These are phyloP conservation scores for Gnomoniopsis smithogilvyi DNA, from an alignment of 2,329 filamentous ascomycete species.

Conservation along the genomic window DNA sequence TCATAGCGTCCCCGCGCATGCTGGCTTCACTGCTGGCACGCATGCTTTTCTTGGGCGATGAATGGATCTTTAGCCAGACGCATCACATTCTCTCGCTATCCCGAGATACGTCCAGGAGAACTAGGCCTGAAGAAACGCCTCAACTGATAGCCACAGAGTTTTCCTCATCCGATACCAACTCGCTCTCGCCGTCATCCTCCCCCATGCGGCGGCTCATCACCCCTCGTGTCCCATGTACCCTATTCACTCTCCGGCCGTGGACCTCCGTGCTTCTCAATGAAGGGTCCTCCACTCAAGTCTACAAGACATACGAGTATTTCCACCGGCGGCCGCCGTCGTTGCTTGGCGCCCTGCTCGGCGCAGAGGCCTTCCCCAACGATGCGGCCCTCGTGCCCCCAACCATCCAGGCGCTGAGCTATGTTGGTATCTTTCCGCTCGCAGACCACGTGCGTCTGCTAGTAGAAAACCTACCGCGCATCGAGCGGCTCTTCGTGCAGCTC, in stretches of 20 bases:
- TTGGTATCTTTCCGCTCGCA: conserved; percentile 65
- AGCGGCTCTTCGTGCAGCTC: conserved; percentile 52
- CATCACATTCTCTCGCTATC: conserved; percentile 58
- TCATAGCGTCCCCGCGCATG: conserved; percentile 60
- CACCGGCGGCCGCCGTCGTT: conserved; percentile 61
- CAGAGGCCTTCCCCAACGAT: conserved; percentile 35
- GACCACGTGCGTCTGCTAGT: conserved; percentile 55
- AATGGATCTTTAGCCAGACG: conserved; percentile 61
- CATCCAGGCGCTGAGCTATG: conserved; percentile 53
- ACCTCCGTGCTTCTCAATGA: conserved; percentile 67
- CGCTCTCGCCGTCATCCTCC: not conserved
- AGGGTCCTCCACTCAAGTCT: conserved; percentile 69
- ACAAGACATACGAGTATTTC: conserved; percentile 70
- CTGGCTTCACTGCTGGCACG: conserved; percentile 60
- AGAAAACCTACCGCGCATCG: conserved; percentile 45
- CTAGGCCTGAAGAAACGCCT: too few relatives aligned
- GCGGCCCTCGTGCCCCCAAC: conserved; percentile 35
- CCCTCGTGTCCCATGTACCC: conserved; percentile 27
- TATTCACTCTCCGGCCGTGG: conserved; percentile 65
- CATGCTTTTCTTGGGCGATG: conserved; percentile 53
- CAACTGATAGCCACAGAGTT: not conserved
- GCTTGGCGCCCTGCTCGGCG: conserved; percentile 48
- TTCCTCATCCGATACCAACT: not conserved
- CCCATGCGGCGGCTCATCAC: conserved; percentile 1
- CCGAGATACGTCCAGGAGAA: conserved; percentile 18